phyloP scores from a whole-genome alignment of 345 rosid genomes.

The Fremontodendron californicum region DNA sequence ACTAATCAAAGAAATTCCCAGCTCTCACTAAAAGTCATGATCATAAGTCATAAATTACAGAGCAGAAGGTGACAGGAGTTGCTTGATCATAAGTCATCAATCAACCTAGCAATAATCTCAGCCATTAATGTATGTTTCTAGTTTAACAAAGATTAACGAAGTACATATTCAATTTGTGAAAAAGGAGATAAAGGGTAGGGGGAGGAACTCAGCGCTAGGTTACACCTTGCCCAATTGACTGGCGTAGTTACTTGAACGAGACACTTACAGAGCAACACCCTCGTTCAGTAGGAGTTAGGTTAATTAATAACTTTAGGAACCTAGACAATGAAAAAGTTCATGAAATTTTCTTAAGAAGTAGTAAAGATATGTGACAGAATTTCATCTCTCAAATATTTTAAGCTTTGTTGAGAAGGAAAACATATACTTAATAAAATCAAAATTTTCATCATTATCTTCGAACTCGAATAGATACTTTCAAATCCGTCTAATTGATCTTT shows the following conservation, averaged over 20 bases:
- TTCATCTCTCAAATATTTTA: background rate
- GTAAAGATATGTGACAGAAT: background rate
- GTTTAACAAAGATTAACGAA: background rate
- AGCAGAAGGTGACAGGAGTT: slow-evolving; percentile 1
- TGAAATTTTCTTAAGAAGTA: background rate
- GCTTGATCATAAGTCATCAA: background rate
- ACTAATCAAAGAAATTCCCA: background rate
- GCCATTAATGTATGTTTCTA: background rate
- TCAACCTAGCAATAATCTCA: background rate
- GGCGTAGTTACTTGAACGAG: background rate
- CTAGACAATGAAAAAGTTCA: background rate
- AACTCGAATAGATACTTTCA: too few species aligned
- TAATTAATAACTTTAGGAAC: background rate
- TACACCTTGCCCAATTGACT: background rate
- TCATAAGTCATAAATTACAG: slow-evolving; percentile 3
- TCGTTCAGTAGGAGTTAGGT: background rate
- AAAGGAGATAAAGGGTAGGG: background rate
- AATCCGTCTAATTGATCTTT: background rate
- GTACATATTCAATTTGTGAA: background rate
- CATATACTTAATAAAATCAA: background rate
- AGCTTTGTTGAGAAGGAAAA: background rate
- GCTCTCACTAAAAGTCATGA: background rate
- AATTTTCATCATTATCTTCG: background rate
- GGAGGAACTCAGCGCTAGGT: background rate
- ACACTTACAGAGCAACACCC: background rate